Evolutionary conservation across 2,329 filamentous ascomycete species (phyloP), one percentile per base, ranked within the genome.

Genomic region (Aspergillus flavus): DNA sequence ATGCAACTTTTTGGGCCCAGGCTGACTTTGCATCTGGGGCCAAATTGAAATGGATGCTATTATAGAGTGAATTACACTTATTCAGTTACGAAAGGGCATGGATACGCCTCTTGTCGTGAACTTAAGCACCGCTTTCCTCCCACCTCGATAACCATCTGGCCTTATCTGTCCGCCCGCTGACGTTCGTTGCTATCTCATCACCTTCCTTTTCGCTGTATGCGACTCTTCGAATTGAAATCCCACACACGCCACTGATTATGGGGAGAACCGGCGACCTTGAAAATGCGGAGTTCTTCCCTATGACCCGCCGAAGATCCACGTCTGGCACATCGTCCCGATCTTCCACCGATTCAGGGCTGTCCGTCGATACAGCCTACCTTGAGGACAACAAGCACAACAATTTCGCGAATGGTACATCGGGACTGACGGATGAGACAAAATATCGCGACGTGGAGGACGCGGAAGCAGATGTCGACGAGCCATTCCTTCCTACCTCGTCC

Each of bases 381-480:
- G 72, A 74, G 41, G 71, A 74, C 48, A 58, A 69, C 60, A 73
- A 72, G 52, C 65, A 61, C 54, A 61, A 67, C 52, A 53, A 62
- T 45, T 34, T 64, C 55, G 48, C 58, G 56, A 59, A 34, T 59
- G 56, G 57, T 48, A 62, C 59, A 28, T 54, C 48, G 10, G 61
- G 23, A 30, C 59, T 57, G 12, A 62, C 57, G 16, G 64, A 65
- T 19, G 64, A 48, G 9, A 63, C 68, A 28, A 67, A 69, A 69
- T 80, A 80, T 63, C 70, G 71, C 28, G 76, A 79, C 62, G 62
- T 75, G 9, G 78, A 79, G 63, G 74, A 75, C 54, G 77, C 69
- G n/a, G 72, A 75, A 10, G 34, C 61, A 16, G 69, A 64, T 5
- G 16, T 64, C 11, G 68, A 72, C 26, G 70, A 75, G 54, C 71